Evolutionary conservation across 2,329 filamentous ascomycete genomes (phyloP), one percentile per base, ranked within the genome.

Genomic region (Cercospora citrullina): DNA sequence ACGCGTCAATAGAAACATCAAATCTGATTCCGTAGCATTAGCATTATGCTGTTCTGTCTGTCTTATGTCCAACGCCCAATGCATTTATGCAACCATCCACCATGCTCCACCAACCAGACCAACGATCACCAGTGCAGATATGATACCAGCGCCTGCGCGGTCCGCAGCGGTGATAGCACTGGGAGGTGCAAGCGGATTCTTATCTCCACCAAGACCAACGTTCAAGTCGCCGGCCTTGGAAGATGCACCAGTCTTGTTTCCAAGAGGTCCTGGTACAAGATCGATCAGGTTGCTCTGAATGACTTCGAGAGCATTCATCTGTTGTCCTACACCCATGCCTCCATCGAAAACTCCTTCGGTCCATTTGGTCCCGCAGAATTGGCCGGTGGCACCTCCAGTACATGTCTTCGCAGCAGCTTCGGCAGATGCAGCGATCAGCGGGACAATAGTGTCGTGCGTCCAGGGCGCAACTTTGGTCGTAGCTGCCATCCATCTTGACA

Each of bases 381-480:
- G 79, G 26, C 83, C 79, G 30, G 84, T 76, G 0, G 70, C 68
- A 30, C 82, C 84, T 21, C 84, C 86, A 1, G 79, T 81, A 73
- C 87, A 72, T 4, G 84, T 82, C 51, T 80, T 78, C 1, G 86
- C 87, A 3, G 87, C 87, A 1, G 84, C 85, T 45, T 78, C 72
- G 0, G 87, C 88, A 6, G 86, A 87, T 1, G 81, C 78, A 21
- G 80, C 78, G 1, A 90, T 78, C 12, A 83, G 80, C 0, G 84
- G 82, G 75, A 86, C 81, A 68, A 90, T 81, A 5, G 75, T 74
- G 39, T 83, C 77, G 68, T 80, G 78, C 3, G 85, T 86, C 72
- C 84, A 88, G 0, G 87, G 87, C 0, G 86, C 87, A 67, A 89
- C 80, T 72, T 89, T 85, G 0, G 83, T 84, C 4, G 86, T 83